These are phyloP conservation scores for Cryphonectria parasitica DNA, from an alignment of 2,329 filamentous ascomycete species.

Conservation along the genomic window DNA sequence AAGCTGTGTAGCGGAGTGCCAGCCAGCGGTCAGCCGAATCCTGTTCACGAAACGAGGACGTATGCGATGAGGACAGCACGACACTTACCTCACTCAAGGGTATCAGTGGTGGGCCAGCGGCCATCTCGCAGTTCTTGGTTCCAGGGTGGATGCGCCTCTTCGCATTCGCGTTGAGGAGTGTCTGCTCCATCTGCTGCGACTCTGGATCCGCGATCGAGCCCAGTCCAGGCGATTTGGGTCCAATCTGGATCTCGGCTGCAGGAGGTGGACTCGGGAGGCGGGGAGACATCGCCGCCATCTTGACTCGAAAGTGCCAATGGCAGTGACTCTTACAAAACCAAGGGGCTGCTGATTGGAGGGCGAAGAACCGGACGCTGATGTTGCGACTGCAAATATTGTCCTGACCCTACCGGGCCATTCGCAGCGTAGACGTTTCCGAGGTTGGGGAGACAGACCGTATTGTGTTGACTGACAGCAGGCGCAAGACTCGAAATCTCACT, in stretches of 20 bases:
- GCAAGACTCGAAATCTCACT: background rate
- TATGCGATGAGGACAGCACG: background rate
- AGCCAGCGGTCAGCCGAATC: background rate
- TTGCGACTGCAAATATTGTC: background rate
- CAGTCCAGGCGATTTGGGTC: slow-evolving; percentile 41
- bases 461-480: background rate
- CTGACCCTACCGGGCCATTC: slow-evolving; percentile 19
- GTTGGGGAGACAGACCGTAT: background rate
- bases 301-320: slow-evolving; percentile 46
- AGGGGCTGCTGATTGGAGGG: background rate
- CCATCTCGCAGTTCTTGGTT: slow-evolving; percentile 91
- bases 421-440: background rate
- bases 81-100: slow-evolving; percentile 78
- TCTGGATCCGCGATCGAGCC: slow-evolving; percentile 50
- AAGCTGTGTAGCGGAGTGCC: slow-evolving; percentile 60
- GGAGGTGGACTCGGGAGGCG: slow-evolving; percentile 94
- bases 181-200: slow-evolving; percentile 66
- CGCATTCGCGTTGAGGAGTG: slow-evolving; percentile 71
- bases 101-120: slow-evolving; percentile 84
- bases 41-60: background rate
- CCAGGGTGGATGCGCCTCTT: slow-evolving; percentile 88
- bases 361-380: background rate
- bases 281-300: slow-evolving; percentile 76
- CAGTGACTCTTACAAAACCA: background rate
- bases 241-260: slow-evolving; percentile 91